These are phyloP conservation scores for Candida xiaguanensis DNA, from an alignment of 805 yeast genomes.

Conservation along the genomic window DNA sequence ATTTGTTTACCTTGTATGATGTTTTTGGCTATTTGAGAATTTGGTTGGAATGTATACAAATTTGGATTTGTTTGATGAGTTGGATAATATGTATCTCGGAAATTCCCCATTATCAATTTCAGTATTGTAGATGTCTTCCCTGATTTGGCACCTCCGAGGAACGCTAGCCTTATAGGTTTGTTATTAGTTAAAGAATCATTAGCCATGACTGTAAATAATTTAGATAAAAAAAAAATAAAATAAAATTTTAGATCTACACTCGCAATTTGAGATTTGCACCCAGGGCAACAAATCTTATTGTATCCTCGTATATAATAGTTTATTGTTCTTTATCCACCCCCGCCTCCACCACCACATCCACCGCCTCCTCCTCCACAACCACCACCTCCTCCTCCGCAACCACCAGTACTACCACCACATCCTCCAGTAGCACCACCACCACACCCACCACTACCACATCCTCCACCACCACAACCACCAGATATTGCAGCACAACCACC, in stretches of 20 bases:
- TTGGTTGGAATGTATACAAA: slow-evolving; percentile 52
- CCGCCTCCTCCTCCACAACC: background rate
- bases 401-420: slow-evolving; percentile 1
- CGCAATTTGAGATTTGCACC: background rate
- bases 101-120: slow-evolving; percentile 44
- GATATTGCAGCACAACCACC: slow-evolving; percentile 1
- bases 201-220: background rate
- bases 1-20: slow-evolving; percentile 21
- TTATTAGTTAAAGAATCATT: slow-evolving; percentile 17
- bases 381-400: background rate
- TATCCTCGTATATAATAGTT: no score
- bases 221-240: background rate
- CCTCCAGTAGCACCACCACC: slow-evolving; percentile 2
- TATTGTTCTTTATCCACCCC: background rate
- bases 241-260: background rate
- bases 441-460: slow-evolving; percentile 4
- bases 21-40: slow-evolving; percentile 12
- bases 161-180: slow-evolving; percentile 53
- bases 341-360: background rate
- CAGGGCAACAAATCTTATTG: background rate
- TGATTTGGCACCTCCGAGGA: slow-evolving; percentile 54
- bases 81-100: slow-evolving; percentile 71
- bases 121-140: slow-evolving; percentile 62
- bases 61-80: slow-evolving; percentile 60
- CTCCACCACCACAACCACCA: background rate